phyloP scores from a whole-genome alignment of 2,329 filamentous ascomycete genomes.

The Fusarium sp. region DNA sequence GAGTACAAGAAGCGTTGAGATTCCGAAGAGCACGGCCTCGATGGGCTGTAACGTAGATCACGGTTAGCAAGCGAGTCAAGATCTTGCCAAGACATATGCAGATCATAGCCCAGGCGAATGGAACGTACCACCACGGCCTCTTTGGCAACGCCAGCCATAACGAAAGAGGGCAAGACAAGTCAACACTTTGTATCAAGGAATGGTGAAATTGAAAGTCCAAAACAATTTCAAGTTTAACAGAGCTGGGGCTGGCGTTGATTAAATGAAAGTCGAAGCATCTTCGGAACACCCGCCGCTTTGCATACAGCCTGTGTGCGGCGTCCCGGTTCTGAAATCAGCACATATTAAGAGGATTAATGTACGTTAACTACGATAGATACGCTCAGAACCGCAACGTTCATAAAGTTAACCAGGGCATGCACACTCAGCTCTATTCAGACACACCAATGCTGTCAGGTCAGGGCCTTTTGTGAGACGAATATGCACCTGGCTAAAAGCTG shows the following conservation, averaged over 20 bases:
- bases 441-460: not conserved
- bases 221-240: not conserved
- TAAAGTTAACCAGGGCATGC: not conserved
- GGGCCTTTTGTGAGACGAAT: conserved; percentile 6
- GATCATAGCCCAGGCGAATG: not conserved
- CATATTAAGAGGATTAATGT: not conserved
- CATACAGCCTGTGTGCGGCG: conserved; percentile 4
- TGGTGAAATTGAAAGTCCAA: not conserved
- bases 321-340: not conserved
- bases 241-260: conserved; percentile 19
- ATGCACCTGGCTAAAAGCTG: conserved; percentile 24
- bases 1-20: conserved; percentile 37
- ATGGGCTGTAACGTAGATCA: conserved; percentile 39
- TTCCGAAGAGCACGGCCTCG: conserved; percentile 41
- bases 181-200: not conserved
- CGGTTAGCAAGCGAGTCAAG: conserved; percentile 13
- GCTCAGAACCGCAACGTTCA: not conserved
- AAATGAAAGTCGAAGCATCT: conserved; percentile 11
- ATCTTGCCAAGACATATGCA: not conserved
- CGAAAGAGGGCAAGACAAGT: not conserved
- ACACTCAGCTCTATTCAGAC: not conserved
- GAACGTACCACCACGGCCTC: conserved; percentile 33
- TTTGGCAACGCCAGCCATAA: conserved; percentile 31
- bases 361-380: not conserved
- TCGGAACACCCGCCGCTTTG: not conserved